Conservation (phyloP, 2,329 filamentous ascomycete genomes). For the Fusarium equiseti region DNA sequence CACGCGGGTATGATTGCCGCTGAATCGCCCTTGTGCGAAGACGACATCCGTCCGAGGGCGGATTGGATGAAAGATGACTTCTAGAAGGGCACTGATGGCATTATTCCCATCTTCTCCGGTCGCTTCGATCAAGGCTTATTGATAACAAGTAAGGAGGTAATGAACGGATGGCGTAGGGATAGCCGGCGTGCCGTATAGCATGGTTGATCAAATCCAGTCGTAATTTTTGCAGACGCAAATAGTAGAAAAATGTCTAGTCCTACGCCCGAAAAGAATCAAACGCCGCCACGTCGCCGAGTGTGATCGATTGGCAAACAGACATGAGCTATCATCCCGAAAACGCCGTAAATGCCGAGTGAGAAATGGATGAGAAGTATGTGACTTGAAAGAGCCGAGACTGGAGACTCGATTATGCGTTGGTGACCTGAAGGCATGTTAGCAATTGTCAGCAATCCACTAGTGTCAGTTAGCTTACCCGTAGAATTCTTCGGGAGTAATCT, state of each 20-base stretch:
- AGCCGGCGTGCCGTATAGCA: constrained; percentile 44
- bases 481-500: constrained; percentile 94
- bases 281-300: constrained; percentile 53
- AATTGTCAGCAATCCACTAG: background rate
- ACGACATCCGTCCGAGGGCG: constrained; percentile 11
- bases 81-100: constrained; percentile 21
- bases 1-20: constrained; percentile 36
- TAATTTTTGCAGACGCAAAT: constrained; percentile 48
- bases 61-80: constrained; percentile 16
- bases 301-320: constrained; percentile 52
- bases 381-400: constrained; percentile 22
- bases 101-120: constrained; percentile 42
- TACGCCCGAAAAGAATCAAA: constrained; percentile 54
- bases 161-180: constrained; percentile 57
- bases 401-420: constrained; percentile 64
- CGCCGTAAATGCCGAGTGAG: constrained; percentile 57
- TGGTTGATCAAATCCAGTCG: constrained; percentile 49
- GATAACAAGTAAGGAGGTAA: constrained; percentile 49
- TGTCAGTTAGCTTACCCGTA: constrained; percentile 76
- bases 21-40: constrained; percentile 15
- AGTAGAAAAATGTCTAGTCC: constrained; percentile 50
- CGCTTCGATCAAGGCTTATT: constrained; percentile 47
- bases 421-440: constrained; percentile 59
- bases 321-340: constrained; percentile 57
- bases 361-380: constrained; percentile 19